Conservation (phyloP, 305 asterid species). For the Fraxinus greggii region DNA sequence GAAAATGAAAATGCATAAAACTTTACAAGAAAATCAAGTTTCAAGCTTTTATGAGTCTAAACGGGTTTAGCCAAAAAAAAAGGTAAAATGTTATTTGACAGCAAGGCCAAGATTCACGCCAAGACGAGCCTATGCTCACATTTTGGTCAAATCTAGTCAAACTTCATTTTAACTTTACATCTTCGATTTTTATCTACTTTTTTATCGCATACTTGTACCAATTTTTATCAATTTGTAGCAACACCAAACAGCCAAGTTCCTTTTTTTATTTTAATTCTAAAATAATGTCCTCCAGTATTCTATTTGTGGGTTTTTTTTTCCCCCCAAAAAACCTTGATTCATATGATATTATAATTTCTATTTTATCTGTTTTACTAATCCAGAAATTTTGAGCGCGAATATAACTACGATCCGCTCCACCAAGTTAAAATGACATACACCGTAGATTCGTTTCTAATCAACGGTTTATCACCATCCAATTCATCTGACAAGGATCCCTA, state of each 20-base stretch:
- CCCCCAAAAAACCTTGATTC: too few relatives aligned
- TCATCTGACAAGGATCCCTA: conserved; percentile 26
- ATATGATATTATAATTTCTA: neutral
- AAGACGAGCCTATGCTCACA: neutral
- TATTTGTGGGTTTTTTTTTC: neutral
- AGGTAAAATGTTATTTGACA: too few relatives aligned
- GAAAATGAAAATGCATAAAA: neutral
- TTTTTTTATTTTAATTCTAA: neutral
- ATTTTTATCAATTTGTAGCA: neutral
- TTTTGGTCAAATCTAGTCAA: neutral
- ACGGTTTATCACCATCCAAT: neutral
- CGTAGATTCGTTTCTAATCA: conserved; percentile 34
- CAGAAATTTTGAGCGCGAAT: neutral
- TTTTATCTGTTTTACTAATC: neutral
- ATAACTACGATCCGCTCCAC: conserved; percentile 16
- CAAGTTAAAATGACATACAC: neutral
- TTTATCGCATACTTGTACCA: neutral
- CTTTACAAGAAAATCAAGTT: neutral
- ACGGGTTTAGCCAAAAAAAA: neutral
- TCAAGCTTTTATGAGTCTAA: neutral
- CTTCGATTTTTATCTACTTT: neutral
- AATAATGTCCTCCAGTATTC: neutral
- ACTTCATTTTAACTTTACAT: neutral
- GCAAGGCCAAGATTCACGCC: neutral
- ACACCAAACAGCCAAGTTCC: neutral